phyloP scores from a whole-genome alignment of 2,329 filamentous ascomycete genomes.

The Helotiales sp. region DNA sequence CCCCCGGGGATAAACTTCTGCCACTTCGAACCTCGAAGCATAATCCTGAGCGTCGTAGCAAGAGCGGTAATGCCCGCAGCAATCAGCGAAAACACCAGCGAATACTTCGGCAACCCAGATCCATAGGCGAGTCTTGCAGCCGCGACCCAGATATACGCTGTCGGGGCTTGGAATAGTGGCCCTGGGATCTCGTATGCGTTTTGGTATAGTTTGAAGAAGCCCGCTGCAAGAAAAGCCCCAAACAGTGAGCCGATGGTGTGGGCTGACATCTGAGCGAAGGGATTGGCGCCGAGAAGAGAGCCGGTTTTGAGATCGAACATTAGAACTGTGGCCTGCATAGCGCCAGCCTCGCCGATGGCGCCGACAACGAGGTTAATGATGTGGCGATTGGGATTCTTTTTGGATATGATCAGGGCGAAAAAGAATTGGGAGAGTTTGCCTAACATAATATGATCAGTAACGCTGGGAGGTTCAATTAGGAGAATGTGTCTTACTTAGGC shows the following conservation, averaged over 20 bases:
- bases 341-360: background rate
- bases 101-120: background rate
- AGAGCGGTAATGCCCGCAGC: background rate
- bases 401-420: background rate
- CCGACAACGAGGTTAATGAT: background rate
- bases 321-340: background rate
- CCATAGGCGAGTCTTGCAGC: background rate
- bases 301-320: background rate
- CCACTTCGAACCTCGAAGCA: background rate
- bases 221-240: background rate
- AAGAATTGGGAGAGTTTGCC: background rate
- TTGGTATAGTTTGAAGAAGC: background rate
- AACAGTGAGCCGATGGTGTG: background rate
- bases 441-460: background rate
- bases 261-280: background rate
- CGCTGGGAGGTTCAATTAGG: background rate
- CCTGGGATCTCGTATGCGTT: background rate
- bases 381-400: background rate
- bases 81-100: background rate
- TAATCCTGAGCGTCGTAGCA: background rate
- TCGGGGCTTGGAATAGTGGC: background rate
- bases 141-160: background rate
- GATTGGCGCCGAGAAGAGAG: background rate
- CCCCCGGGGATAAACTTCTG: background rate
- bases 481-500: background rate